Evolutionary conservation across 768 basidiomycete genomes (phyloP).

Genomic region (Rhizopogon vesiculosus): DNA sequence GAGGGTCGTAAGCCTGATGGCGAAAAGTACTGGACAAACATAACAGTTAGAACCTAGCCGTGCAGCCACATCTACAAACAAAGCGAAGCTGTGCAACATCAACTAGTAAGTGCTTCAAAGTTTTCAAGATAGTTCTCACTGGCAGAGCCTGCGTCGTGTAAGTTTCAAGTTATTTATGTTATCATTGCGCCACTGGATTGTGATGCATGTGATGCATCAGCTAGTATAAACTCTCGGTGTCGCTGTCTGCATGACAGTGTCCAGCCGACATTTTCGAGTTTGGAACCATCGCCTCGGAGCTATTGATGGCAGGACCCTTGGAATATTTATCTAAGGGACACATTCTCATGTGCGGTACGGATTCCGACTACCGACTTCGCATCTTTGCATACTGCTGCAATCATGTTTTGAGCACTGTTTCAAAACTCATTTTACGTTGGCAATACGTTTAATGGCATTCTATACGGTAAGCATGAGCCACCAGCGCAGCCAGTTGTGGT

Average conservation of each 20-base stretch:
- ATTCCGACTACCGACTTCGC: neutral
- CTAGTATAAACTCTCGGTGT: neutral
- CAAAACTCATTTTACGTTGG: constrained; percentile 15
- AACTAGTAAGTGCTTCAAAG: too few relatives aligned
- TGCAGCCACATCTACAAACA: too few relatives aligned
- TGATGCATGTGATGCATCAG: neutral
- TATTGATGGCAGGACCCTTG: neutral
- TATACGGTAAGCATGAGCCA: constrained; percentile 7
- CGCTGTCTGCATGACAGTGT: neutral
- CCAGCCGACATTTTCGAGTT: neutral
- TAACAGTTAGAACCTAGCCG: too few relatives aligned
- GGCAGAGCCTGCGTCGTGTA: too few relatives aligned
- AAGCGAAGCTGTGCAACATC: too few relatives aligned
- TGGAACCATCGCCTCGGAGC: neutral
- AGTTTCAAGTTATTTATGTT: too few relatives aligned
- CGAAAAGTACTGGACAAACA: too few relatives aligned
- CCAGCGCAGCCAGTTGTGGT: too few relatives aligned
- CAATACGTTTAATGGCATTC: constrained; percentile 10
- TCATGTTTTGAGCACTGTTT: constrained; percentile 4
- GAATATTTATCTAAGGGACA: neutral
- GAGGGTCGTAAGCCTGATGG: too few relatives aligned
- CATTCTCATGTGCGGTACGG: neutral
- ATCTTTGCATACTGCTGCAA: neutral
- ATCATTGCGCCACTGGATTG: neutral
- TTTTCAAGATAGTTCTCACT: too few relatives aligned